These are phyloP conservation scores for Barbatosphaeria neglecta DNA, from an alignment of 495 filamentous ascomycete genomes.

Conservation along the genomic window DNA sequence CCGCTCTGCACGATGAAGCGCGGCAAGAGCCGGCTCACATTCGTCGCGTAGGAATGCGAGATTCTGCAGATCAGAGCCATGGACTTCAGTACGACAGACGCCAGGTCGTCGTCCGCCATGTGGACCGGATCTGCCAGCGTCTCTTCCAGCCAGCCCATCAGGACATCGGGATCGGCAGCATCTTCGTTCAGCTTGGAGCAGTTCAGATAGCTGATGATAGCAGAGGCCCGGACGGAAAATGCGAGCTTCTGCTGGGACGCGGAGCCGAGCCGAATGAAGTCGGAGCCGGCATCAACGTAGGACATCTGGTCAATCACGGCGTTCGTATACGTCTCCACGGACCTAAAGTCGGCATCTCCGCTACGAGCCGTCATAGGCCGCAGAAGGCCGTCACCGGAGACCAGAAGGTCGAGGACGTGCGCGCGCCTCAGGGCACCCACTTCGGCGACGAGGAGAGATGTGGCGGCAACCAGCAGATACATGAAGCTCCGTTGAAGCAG, in stretches of 20 bases:
- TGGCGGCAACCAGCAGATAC: conserved; percentile 66
- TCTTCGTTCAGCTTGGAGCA: conserved; percentile 71
- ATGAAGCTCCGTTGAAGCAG: conserved; percentile 77
- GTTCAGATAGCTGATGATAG: conserved; percentile 73
- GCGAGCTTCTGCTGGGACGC: conserved; percentile 81
- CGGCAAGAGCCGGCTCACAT: conserved; percentile 69
- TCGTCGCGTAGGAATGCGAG: conserved; percentile 58
- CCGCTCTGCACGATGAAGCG: conserved; percentile 73
- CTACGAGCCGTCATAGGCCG: conserved; percentile 24
- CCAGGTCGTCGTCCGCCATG: conserved; percentile 65
- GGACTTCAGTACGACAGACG: conserved; percentile 63
- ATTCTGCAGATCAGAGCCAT: conserved; percentile 69
- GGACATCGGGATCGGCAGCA: conserved; percentile 63
- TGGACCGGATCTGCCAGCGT: conserved; percentile 64
- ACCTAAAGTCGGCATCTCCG: conserved; percentile 36
- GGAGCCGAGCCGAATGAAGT: conserved; percentile 76
- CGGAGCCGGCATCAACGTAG: conserved; percentile 75
- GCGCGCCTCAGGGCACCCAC: conserved; percentile 44
- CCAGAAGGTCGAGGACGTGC: conserved; percentile 67
- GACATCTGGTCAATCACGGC: conserved; percentile 72
- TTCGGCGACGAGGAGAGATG: conserved; percentile 56
- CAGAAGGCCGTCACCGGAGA: conserved; percentile 33
- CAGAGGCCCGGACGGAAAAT: conserved; percentile 70
- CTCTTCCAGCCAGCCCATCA: conserved; percentile 78
- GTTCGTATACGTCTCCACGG: conserved; percentile 59